Base-by-base conservation (phyloP, 441 rosid genomes). In the Biscutella laevigata region DNA sequence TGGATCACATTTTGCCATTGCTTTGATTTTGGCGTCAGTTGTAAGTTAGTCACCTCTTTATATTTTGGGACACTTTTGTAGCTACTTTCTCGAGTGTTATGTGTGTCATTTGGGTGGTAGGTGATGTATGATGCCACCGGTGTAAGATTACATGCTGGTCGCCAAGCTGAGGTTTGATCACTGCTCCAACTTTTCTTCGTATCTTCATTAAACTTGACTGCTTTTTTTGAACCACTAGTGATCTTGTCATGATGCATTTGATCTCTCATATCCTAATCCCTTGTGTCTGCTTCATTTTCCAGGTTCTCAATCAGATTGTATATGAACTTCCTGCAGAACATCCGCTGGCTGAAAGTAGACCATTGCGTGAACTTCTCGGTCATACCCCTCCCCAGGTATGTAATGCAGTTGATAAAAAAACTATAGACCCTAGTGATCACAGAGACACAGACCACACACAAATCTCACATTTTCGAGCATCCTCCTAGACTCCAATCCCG, bases 91-190 rank as follows among this genome's bases (percentile, higher is more conserved):
- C n/a, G n/a, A n/a, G n/a, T n/a, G n/a, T n/a, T n/a, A n/a, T n/a
- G n/a, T n/a, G 20, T 3, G 1, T 17, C 20, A 3, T 17, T 12
- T 42, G 15, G 33, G 27, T 69, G 62, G 46, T 65, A 78, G 90
- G 90, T 83, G 46, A 83, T 83, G 81, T 80, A 74, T 73, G 90
- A 83, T 71, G 83, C 90, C 19, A 80, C 84, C 5, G 90, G 84
- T 53, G 83, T 83, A 30, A 67, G 83, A 54, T 67, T 83, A 46
- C 86, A 83, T 10, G 86, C 90, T 17, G 86, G 84, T 32, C 77
- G 84, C 53, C 90, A 83, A 66, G 86, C 90, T 52, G 84, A 83
- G 83, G 86, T 80, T 63, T 42, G n/a, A n/a, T n/a, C n/a, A n/a
- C n/a, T n/a, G n/a, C n/a, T n/a, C n/a, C n/a, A n/a, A n/a, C n/a